Conservation (phyloP, 495 filamentous ascomycete genomes). For the Lepidopterella palustris region DNA sequence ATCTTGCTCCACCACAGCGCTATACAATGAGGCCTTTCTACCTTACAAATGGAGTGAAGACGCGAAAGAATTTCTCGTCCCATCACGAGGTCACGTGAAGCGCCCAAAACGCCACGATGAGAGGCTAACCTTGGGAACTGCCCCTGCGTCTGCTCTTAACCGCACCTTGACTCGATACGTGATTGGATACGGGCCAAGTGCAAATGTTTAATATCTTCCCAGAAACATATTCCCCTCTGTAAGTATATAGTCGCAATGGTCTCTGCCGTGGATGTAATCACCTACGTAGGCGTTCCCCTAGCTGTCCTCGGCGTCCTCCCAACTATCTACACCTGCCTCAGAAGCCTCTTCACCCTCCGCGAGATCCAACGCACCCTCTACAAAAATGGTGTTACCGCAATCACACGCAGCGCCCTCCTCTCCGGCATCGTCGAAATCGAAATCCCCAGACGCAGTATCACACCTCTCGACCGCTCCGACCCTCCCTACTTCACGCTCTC, state of each 20-base stretch:
- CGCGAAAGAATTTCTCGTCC: too few species aligned
- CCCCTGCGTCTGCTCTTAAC: too few species aligned
- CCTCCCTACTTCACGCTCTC: slow-evolving; percentile 52
- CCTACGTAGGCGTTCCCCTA: slow-evolving; percentile 56
- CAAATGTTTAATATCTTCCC: too few species aligned
- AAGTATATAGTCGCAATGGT: slow-evolving; percentile 7
- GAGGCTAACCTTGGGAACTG: too few species aligned
- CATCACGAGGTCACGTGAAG: too few species aligned
- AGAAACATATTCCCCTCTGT: neutral
- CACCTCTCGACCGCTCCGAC: slow-evolving; percentile 50
- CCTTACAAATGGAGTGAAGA: too few species aligned
- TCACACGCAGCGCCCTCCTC: slow-evolving; percentile 56
- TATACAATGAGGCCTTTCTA: too few species aligned
- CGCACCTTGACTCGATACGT: too few species aligned
- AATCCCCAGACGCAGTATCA: slow-evolving; percentile 55
- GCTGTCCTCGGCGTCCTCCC: slow-evolving; percentile 62
- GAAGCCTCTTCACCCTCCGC: slow-evolving; percentile 50
- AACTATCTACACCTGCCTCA: slow-evolving; percentile 51
- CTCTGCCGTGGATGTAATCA: slow-evolving; percentile 42
- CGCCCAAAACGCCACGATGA: too few species aligned
- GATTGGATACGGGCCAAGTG: too few species aligned
- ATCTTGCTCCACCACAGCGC: too few species aligned
- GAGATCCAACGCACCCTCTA: slow-evolving; percentile 52
- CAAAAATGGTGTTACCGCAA: slow-evolving; percentile 46
- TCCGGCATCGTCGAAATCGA: slow-evolving; percentile 62